A percentile compares a stretch with the other conserved stretches of the same genome.
Conservation (phyloP, 768 basidiomycete species). For the Nidularia pulvinata region DNA sequence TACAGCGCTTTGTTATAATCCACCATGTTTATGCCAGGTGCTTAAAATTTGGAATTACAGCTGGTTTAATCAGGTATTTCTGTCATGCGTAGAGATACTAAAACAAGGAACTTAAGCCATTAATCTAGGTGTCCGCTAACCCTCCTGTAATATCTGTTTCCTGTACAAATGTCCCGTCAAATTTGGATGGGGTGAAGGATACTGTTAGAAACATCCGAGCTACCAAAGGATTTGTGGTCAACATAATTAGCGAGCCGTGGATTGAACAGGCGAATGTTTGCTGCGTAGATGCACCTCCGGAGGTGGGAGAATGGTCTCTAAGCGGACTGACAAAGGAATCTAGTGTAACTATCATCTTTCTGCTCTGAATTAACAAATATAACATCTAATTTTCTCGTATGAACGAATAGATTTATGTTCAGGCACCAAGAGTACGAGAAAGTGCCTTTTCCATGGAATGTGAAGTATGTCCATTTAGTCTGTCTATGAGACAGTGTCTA, state of each 20-base stretch:
- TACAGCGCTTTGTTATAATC: background rate
- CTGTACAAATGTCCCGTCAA: conserved; percentile 16
- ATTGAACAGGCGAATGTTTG: conserved; percentile 53
- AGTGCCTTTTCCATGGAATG: conserved; percentile 68
- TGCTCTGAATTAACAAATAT: background rate
- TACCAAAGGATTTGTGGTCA: conserved; percentile 70
- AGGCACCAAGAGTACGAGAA: conserved; percentile 58
- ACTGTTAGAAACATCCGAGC: conserved; percentile 63
- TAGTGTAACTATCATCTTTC: conserved; percentile 39
- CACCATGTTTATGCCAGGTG: background rate
- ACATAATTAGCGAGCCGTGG: conserved; percentile 75
- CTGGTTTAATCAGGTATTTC: conserved; percentile 34
- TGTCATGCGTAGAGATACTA: background rate
- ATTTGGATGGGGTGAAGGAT: conserved; percentile 41
- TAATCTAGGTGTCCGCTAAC: conserved; percentile 43
- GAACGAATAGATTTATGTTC: conserved; percentile 33
- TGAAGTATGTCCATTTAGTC: conserved; percentile 26
- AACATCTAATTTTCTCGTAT: background rate
- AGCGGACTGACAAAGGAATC: conserved; percentile 58
- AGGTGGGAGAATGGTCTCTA: conserved; percentile 58
- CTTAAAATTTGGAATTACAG: conserved; percentile 20
- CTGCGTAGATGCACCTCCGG: conserved; percentile 50
- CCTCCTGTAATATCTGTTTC: conserved; percentile 69
- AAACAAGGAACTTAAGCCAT: too few relatives aligned
- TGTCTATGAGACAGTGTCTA: background rate